phyloP scores from a whole-genome alignment of 2,329 filamentous ascomycete genomes.

The Bipolaris sorokiniana region DNA sequence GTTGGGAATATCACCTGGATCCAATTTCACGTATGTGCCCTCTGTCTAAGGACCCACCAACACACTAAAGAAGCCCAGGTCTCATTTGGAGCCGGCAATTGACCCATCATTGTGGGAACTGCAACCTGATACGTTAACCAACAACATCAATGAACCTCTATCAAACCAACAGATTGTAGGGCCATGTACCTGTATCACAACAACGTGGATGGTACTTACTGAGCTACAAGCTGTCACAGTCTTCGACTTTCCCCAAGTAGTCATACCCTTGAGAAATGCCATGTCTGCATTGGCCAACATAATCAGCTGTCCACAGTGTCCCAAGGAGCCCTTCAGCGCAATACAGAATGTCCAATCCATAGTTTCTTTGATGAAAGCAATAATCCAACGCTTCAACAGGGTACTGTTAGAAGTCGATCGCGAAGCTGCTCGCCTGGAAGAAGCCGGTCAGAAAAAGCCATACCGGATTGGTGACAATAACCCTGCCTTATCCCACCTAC shows the following conservation, averaged over 20 bases:
- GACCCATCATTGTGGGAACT: conserved; percentile 40
- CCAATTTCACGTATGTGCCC: conserved; percentile 22
- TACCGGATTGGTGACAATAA: conserved; percentile 55
- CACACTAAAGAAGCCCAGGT: conserved; percentile 13
- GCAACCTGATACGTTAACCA: not conserved
- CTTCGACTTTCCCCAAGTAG: conserved; percentile 52
- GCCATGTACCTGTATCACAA: conserved; percentile 54
- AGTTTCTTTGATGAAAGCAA: conserved; percentile 50
- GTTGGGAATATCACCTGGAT: conserved; percentile 7
- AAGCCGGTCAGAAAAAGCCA: conserved; percentile 45
- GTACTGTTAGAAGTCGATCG: conserved; percentile 50
- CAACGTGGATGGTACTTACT: conserved; percentile 54
- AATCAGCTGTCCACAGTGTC: conserved; percentile 53
- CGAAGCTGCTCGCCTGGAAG: conserved; percentile 46
- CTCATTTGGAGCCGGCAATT: conserved; percentile 21
- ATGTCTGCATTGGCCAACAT: conserved; percentile 50
- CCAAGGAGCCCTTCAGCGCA: conserved; percentile 49
- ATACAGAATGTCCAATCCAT: conserved; percentile 56
- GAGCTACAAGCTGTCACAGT: conserved; percentile 49
- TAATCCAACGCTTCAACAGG: conserved; percentile 52
- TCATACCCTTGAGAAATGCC: conserved; percentile 52
- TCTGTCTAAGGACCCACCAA: not conserved
- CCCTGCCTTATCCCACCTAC: conserved; percentile 48
- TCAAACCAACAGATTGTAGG: conserved; percentile 14
- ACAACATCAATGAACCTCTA: conserved; percentile 3